Conservation (phyloP, 345 rosid species). For the Bruguiera gymnorhiza region DNA sequence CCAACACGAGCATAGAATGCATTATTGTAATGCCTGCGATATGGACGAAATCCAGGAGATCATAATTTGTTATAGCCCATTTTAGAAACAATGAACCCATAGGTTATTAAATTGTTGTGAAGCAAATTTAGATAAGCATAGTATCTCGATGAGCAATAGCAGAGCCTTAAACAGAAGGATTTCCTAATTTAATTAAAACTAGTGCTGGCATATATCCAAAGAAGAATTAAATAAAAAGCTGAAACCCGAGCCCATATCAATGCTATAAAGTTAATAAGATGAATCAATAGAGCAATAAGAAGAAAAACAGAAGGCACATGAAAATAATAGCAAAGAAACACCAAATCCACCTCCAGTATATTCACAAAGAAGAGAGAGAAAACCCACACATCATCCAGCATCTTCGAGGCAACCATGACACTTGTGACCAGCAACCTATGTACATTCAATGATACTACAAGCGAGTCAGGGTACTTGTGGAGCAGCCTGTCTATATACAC, state of each 20-base stretch:
- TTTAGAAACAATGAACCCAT: too few relatives aligned
- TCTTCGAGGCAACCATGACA: slow-evolving; percentile 90
- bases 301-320: background rate
- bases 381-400: slow-evolving; percentile 83
- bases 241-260: too few relatives aligned
- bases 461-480: slow-evolving; percentile 74
- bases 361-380: slow-evolving; percentile 17
- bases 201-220: background rate
- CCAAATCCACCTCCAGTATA: background rate
- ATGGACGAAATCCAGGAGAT: too few relatives aligned
- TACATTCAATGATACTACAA: slow-evolving; percentile 62
- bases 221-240: background rate
- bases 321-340: background rate
- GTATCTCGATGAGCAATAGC: background rate
- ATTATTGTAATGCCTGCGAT: slow-evolving; percentile 71
- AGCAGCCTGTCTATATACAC: slow-evolving; percentile 71
- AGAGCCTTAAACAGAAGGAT: background rate
- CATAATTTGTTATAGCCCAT: too few relatives aligned
- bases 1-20: slow-evolving; percentile 78
- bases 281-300: background rate
- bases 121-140: background rate
- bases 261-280: too few relatives aligned
- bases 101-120: background rate
- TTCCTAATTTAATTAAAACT: background rate
- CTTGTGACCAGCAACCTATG: slow-evolving; percentile 79